Evolutionary conservation across 768 basidiomycete species (phyloP), one percentile per base, ranked within the genome.

Genomic region (Mycena galopus): DNA sequence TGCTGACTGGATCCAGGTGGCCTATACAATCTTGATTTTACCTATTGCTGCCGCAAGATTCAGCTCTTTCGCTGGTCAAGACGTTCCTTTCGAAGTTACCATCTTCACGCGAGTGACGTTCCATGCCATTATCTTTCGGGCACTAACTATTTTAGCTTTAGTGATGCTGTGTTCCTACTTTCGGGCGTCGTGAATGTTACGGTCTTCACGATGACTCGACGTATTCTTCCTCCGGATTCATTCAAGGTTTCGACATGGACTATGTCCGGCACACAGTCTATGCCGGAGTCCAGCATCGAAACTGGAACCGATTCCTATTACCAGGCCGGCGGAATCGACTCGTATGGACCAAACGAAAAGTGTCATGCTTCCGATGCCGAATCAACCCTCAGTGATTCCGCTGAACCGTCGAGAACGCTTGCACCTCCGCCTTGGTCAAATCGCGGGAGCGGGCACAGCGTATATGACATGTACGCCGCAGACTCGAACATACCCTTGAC

Each of bases 41-140:
- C 89, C 89, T 0, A 86, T 90, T 47, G 86, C 87, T 0, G 78
- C 82, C 11, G 76, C 82, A 25, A 82, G 88, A 16, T 86, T 89
- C 69, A 78, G 82, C 5, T 80, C 80, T 12, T 88, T 84, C 82
- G 74, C 81, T 10, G 89, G 88, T 5, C 76, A 81, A 21, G 72
- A 80, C 10, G 85, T 90, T 0, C 80, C 89, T 2, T 85, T 88
- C 47, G 80, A 78, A 33, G 82, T 79, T 14, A 86, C 84, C 1
- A 83, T 88, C 33, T 86, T 87, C 77, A 82, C 83, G 88, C 86
- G 61, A 44, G 81, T 77, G 70, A 21, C 42, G 42, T 60, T 57
- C 23, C 8, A 50, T 50, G 23, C n/a, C 47, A 81, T 77, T 70
- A 21, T 47, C 42, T 60, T 60, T n/a, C 11, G 32, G 10, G 53